Evolutionary conservation across 768 basidiomycete genomes (phyloP).

Genomic region (Suillus americanus): DNA sequence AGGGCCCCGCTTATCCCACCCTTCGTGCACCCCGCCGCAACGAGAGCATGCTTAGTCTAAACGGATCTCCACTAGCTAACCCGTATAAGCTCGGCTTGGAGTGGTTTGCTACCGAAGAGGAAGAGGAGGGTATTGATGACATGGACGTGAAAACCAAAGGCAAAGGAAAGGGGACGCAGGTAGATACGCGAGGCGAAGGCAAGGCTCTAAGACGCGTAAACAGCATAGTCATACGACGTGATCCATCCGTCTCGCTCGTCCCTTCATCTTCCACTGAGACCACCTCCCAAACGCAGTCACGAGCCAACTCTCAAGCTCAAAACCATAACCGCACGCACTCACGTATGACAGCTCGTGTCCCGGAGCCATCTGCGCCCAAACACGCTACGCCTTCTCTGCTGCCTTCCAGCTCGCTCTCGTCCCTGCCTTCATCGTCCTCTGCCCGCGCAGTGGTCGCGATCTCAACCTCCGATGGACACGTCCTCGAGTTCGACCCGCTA

Average conservation of each 20-base stretch:
- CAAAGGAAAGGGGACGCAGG: slow-evolving; percentile 23
- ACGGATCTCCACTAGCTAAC: slow-evolving; percentile 81
- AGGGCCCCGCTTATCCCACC: slow-evolving; percentile 40
- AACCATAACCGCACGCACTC: slow-evolving; percentile 42
- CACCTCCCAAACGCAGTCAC: slow-evolving; percentile 36
- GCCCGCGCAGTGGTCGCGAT: slow-evolving; percentile 69
- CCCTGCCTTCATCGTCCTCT: slow-evolving; percentile 14
- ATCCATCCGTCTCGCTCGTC: slow-evolving; percentile 47
- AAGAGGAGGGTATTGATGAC: slow-evolving; percentile 31
- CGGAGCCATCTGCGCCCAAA: slow-evolving; percentile 13
- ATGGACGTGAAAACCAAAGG: slow-evolving; percentile 20
- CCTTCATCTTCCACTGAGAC: slow-evolving; percentile 26
- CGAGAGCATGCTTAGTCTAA: slow-evolving; percentile 78
- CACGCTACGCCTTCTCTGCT: background rate
- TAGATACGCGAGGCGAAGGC: slow-evolving; percentile 17
- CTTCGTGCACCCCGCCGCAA: slow-evolving; percentile 69
- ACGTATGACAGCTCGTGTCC: slow-evolving; percentile 20
- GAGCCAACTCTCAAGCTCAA: slow-evolving; percentile 52
- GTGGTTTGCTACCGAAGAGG: slow-evolving; percentile 48
- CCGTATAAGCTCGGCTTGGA: slow-evolving; percentile 67
- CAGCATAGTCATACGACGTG: slow-evolving; percentile 61
- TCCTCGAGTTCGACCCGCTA: slow-evolving; percentile 86
- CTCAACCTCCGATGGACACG: slow-evolving; percentile 76
- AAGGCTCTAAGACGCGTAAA: slow-evolving; percentile 43
- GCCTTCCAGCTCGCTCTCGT: background rate